These are phyloP conservation scores for Paraphaeosphaeria minitans DNA, from an alignment of 2,329 filamentous ascomycete genomes.

Conservation along the genomic window DNA sequence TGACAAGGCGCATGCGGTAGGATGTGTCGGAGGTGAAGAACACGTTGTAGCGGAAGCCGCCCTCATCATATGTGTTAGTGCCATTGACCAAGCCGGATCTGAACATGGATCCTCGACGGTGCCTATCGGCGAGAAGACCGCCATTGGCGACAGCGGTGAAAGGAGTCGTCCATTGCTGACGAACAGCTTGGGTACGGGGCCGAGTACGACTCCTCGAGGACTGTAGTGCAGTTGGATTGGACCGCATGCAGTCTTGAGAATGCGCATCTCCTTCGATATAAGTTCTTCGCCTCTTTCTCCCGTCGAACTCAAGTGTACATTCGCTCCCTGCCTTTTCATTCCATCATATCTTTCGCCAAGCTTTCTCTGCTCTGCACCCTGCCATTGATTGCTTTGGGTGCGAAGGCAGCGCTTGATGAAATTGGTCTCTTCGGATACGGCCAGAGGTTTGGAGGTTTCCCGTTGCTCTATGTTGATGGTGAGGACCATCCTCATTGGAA, in stretches of 20 bases:
- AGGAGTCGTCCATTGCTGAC: constrained; percentile 8
- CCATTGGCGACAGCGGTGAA: background rate
- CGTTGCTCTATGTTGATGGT: constrained; percentile 28
- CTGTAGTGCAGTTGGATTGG: constrained; percentile 1
- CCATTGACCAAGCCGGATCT: constrained; percentile 50
- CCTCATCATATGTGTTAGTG: constrained; percentile 46
- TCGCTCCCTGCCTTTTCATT: background rate
- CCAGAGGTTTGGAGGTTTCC: constrained; percentile 21
- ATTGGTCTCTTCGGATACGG: constrained; percentile 28
- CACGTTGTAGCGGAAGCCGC: constrained; percentile 41
- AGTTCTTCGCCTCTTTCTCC: background rate
- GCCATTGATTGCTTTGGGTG: constrained; percentile 21
- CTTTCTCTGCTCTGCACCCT: constrained; percentile 15
- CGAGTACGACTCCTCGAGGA: background rate
- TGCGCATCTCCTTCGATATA: background rate
- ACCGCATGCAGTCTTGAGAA: constrained; percentile 5
- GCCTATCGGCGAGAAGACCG: background rate
- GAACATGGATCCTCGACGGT: background rate
- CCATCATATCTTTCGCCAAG: constrained; percentile 1
- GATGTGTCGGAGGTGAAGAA: constrained; percentile 48
- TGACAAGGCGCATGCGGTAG: constrained; percentile 51
- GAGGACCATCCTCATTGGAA: background rate
- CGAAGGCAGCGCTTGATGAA: constrained; percentile 2
- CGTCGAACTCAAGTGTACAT: background rate
- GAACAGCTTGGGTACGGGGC: constrained; percentile 16